These are phyloP conservation scores for Syncephalastrum contaminatum DNA, from an alignment of 371 early-diverging fungal species.

Conservation along the genomic window DNA sequence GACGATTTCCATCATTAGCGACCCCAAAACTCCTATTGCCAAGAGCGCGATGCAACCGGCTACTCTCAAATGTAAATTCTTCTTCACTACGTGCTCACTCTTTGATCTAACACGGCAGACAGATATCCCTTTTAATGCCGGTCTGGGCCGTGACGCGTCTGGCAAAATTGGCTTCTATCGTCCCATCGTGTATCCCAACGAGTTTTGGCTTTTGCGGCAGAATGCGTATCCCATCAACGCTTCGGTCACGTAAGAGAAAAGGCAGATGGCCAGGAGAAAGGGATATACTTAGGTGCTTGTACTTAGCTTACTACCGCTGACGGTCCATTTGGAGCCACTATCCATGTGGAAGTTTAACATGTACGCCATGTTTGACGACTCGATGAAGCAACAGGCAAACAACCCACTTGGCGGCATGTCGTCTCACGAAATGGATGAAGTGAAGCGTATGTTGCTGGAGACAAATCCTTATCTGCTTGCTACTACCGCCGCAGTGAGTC, in stretches of 20 bases:
- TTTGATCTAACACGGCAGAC: neutral
- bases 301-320: constrained; percentile 62
- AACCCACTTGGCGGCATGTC: constrained; percentile 69
- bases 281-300: constrained; percentile 1
- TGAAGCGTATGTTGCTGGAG: constrained; percentile 84
- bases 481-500: constrained; percentile 76
- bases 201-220: constrained; percentile 86
- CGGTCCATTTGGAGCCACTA: constrained; percentile 65
- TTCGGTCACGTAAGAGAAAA: constrained; percentile 57
- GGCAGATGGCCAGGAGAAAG: neutral
- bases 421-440: constrained; percentile 61
- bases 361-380: constrained; percentile 55
- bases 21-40: constrained; percentile 43
- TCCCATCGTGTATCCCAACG: constrained; percentile 80
- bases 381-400: constrained; percentile 64
- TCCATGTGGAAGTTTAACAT: constrained; percentile 79
- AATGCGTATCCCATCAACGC: constrained; percentile 73
- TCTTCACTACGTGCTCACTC: neutral
- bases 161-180: constrained; percentile 55
- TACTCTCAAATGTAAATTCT: constrained; percentile 44
- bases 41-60: constrained; percentile 52
- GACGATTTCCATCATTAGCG: constrained; percentile 67
- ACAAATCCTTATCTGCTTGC: constrained; percentile 85
- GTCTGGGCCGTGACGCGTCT: constrained; percentile 28
- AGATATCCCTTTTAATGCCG: constrained; percentile 52